Base-by-base conservation (phyloP, 2,329 filamentous ascomycete genomes). In the Trichophyton rubrum region DNA sequence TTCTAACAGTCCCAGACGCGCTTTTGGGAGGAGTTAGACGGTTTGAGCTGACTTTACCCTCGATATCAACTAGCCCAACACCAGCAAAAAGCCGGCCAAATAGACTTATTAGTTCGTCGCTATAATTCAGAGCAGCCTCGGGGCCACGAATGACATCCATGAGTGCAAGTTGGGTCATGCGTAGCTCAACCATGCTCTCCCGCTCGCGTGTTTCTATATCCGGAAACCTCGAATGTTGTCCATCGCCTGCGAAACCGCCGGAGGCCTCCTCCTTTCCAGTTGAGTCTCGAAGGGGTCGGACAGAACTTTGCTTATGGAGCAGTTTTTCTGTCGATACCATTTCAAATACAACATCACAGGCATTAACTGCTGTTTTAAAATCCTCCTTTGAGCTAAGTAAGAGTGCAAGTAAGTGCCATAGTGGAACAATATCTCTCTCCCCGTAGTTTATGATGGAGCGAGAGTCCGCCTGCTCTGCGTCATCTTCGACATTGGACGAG, bases 381-480 rank as follows among this genome's bases (percentile, higher is more conserved):
- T 96, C 90, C 65, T 95, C 88, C 64, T 88, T 85, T 0, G 90
- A 89, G 65, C 89, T 96, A 33, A 97, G 76, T 22, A 97, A 79
- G 24, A 99, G 79, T 0, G 90, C 86, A 55, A 99, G 80, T 15
- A 99, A 79, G 76, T 99, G 93, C 91, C 93, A 96, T 24, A 96
- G 74, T 1, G 91, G 86, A 24, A 97, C 85, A n/a, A 83, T 68
- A 63, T 80, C 79, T 57, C 80, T 71, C 55, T 73, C 71, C 38
- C 68, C 70, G 15, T 68, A 67, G 43, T 73, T 68, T 61, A 69
- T 61, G 33, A 66, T 67, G 15, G 69, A 72, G 0, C 71, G 68
- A 65, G 71, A 77, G 33, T 72, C 66, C 11, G 47, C 30, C 51
- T 57, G 49, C 33, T 58, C 53, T 30, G 75, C 75, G 1, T 76